Conservation (phyloP, 176 grass and related monocot genomes). For the Tuctoria greenei region DNA sequence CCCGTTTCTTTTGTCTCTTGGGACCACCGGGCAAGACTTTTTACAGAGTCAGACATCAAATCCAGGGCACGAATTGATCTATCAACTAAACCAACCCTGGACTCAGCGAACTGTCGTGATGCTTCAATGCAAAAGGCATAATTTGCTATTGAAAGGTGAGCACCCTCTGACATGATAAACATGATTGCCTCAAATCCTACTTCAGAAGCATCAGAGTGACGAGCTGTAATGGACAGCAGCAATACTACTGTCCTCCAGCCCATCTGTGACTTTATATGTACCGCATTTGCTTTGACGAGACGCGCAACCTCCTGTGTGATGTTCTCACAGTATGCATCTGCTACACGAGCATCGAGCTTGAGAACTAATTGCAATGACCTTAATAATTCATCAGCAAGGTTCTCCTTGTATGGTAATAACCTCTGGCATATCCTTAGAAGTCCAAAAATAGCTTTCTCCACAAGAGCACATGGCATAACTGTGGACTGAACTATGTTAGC, state of each 20-base stretch:
- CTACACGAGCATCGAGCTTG: conserved; percentile 91
- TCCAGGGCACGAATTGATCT: conserved; percentile 77
- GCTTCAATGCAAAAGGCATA: conserved; percentile 87
- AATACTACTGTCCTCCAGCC: conserved; percentile 85
- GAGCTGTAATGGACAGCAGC: conserved; percentile 91
- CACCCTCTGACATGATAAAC: conserved; percentile 90
- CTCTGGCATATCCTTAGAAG: conserved; percentile 94
- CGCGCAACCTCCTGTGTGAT: conserved; percentile 86
- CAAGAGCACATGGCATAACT: conserved; percentile 87
- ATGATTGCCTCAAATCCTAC: conserved; percentile 81
- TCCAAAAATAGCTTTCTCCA: conserved; percentile 98
- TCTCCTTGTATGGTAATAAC: conserved; percentile 95
- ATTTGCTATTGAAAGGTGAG: conserved; percentile 73
- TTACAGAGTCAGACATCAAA: conserved; percentile 73
- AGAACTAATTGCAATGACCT: conserved; percentile 90
- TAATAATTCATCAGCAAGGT: conserved; percentile 85
- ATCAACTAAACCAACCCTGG: conserved; percentile 74
- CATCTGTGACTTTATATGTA: conserved; percentile 84
- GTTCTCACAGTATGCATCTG: conserved; percentile 94
- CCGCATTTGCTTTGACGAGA: conserved; percentile 83
- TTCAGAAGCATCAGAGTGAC: conserved; percentile 88
- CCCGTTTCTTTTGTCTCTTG: conserved; percentile 55
- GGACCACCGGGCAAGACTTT: conserved; percentile 71
- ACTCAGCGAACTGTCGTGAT: conserved; percentile 83
- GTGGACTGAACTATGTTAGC: conserved; percentile 91